These are phyloP conservation scores for Dictyostelium capitatum DNA, from an alignment of 78 protist species.

Conservation along the genomic window DNA sequence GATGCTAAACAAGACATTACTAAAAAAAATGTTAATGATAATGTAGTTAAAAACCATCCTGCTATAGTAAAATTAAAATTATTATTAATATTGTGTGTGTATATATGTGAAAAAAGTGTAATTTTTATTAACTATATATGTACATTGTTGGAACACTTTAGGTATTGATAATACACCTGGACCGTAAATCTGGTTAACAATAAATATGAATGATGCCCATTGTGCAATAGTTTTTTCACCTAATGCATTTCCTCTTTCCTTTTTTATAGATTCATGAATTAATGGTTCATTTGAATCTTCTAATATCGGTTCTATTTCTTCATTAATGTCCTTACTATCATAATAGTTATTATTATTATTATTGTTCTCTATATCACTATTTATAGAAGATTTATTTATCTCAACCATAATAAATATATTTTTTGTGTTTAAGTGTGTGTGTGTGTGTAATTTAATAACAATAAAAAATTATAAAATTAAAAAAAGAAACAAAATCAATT, in stretches of 20 bases:
- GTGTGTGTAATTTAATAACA: too few species aligned
- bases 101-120: too few species aligned
- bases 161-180: conserved; percentile 73
- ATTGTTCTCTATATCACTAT: too few species aligned
- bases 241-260: conserved; percentile 44
- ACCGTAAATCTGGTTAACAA: conserved; percentile 70
- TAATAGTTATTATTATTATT: too few species aligned
- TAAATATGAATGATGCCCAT: conserved; percentile 55
- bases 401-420: too few species aligned
- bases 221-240: conserved; percentile 57
- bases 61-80: not conserved
- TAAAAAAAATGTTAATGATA: conserved; percentile 58
- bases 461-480: too few species aligned
- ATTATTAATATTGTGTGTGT: not conserved
- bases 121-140: not conserved
- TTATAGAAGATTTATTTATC: too few species aligned
- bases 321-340: too few species aligned
- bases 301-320: too few species aligned
- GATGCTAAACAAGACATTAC: conserved; percentile 60
- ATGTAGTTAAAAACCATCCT: conserved; percentile 50
- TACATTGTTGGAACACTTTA: conserved; percentile 61
- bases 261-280: not conserved
- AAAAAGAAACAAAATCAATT: too few species aligned
- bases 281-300: conserved; percentile 22
- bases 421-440: too few species aligned